These are phyloP conservation scores for Hymenoscyphus scutula DNA, from an alignment of 2,329 filamentous ascomycete genomes.

Conservation along the genomic window DNA sequence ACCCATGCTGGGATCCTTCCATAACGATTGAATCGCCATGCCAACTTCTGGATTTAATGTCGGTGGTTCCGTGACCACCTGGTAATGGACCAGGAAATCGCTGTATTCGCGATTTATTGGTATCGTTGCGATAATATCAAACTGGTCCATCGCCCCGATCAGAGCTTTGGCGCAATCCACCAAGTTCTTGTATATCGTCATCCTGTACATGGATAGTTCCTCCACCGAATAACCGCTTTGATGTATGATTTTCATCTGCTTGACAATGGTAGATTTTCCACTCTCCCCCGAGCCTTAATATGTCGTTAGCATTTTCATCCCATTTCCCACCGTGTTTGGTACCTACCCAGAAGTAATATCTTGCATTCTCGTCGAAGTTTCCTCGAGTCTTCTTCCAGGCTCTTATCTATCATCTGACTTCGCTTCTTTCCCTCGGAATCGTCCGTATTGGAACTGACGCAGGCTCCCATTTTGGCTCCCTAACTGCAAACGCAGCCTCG, in stretches of 20 bases:
- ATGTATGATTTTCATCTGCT: slow-evolving; percentile 99
- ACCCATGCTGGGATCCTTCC: slow-evolving; percentile 83
- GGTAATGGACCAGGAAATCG: slow-evolving; percentile 81
- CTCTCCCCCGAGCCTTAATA: slow-evolving; percentile 88
- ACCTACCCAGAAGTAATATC: slow-evolving; percentile 86
- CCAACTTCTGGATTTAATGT: slow-evolving; percentile 81
- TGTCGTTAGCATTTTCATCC: slow-evolving; percentile 23
- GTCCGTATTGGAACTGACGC: slow-evolving; percentile 80
- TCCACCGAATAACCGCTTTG: slow-evolving; percentile 96
- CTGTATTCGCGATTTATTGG: slow-evolving; percentile 71
- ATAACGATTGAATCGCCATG: slow-evolving; percentile 79
- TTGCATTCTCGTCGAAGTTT: slow-evolving; percentile 97
- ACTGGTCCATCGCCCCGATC: slow-evolving; percentile 87
- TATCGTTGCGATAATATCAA: slow-evolving; percentile 75
- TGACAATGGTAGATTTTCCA: slow-evolving; percentile 98
- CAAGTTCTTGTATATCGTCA: slow-evolving; percentile 97
- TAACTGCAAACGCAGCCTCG: slow-evolving; percentile 34
- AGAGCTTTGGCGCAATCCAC: slow-evolving; percentile 95
- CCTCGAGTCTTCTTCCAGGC: slow-evolving; percentile 90
- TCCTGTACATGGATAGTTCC: slow-evolving; percentile 88
- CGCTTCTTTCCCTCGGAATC: slow-evolving; percentile 93
- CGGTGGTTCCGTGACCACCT: slow-evolving; percentile 86
- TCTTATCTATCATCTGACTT: slow-evolving; percentile 92
- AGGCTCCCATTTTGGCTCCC: slow-evolving; percentile 71
- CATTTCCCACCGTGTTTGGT: slow-evolving; percentile 9